These are phyloP conservation scores for Paraglomus occultum DNA, from an alignment of 192 early-diverging fungal species.

Conservation along the genomic window DNA sequence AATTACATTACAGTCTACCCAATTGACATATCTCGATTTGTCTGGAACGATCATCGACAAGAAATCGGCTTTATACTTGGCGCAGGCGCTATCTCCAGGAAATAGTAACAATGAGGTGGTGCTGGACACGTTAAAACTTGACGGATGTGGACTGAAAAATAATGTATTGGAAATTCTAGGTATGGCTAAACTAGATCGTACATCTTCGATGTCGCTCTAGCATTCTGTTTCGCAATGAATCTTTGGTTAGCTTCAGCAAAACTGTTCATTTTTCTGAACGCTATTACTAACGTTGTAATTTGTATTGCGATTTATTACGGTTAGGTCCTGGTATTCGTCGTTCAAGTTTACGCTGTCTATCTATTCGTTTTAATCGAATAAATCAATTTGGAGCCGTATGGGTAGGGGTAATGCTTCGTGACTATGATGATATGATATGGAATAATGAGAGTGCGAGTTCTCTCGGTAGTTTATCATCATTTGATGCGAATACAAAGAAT, in stretches of 20 bases:
- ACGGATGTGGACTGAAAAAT: slow-evolving; percentile 41
- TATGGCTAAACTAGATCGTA: slow-evolving; percentile 4
- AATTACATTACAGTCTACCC: slow-evolving; percentile 47
- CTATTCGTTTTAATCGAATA: slow-evolving; percentile 48
- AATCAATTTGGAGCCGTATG: slow-evolving; percentile 46
- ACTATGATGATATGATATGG: slow-evolving; percentile 43
- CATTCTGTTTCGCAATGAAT: not conserved
- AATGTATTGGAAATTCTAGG: slow-evolving; percentile 40
- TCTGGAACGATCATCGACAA: slow-evolving; percentile 70
- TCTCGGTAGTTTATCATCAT: not conserved
- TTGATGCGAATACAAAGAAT: not conserved
- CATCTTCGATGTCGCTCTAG: not conserved
- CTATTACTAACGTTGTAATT: not conserved
- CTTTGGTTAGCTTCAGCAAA: not conserved
- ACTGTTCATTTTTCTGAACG: not conserved
- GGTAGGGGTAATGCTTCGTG: slow-evolving; percentile 55
- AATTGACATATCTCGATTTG: slow-evolving; percentile 65
- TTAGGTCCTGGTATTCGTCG: slow-evolving; percentile 44
- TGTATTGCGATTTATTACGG: not conserved
- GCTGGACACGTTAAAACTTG: slow-evolving; percentile 42
- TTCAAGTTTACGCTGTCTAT: slow-evolving; percentile 42
- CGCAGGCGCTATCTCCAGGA: slow-evolving; percentile 55
- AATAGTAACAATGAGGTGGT: slow-evolving; percentile 41
- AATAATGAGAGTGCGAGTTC: not conserved
- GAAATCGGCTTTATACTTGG: slow-evolving; percentile 62